Percentiles rank a stretch among this genome's conserved stretches.
phyloP scores from a whole-genome alignment of 495 filamentous ascomycete species.

The Hypoxylon cercidicola region DNA sequence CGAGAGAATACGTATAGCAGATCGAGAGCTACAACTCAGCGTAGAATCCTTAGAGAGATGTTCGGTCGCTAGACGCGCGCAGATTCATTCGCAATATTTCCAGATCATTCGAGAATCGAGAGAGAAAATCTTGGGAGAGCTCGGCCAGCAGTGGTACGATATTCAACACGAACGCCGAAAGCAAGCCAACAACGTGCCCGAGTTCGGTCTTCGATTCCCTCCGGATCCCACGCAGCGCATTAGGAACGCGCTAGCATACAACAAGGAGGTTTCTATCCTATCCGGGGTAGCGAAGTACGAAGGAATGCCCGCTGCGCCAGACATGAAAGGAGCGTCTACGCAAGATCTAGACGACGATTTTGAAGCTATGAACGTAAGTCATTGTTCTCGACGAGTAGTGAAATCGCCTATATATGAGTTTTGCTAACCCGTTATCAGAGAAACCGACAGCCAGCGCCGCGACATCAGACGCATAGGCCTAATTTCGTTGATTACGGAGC shows the following conservation, averaged over 20 bases:
- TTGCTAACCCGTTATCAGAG: constrained; percentile 36
- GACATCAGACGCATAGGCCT: constrained; percentile 39
- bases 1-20: constrained; percentile 79
- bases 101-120: constrained; percentile 83
- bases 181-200: constrained; percentile 80
- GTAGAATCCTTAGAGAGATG: constrained; percentile 74
- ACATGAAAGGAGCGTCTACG: constrained; percentile 73
- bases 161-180: constrained; percentile 91
- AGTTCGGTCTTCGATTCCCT: constrained; percentile 79
- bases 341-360: constrained; percentile 86
- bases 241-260: constrained; percentile 84
- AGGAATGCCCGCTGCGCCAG: constrained; percentile 94
- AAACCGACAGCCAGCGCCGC: constrained; percentile 39
- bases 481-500: constrained; percentile 48
- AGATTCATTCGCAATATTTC: constrained; percentile 86
- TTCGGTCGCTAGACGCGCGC: constrained; percentile 80
- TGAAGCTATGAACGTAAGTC: constrained; percentile 86
- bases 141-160: constrained; percentile 88
- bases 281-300: constrained; percentile 92
- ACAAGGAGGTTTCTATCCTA: constrained; percentile 90
- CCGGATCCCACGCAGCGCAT: constrained; percentile 76
- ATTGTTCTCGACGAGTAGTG: constrained; percentile 4
- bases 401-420: background rate
- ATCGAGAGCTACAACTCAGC: constrained; percentile 75
- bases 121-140: constrained; percentile 78